These are phyloP conservation scores for Pistacia vera DNA, from an alignment of 345 rosid genomes.

Conservation along the genomic window DNA sequence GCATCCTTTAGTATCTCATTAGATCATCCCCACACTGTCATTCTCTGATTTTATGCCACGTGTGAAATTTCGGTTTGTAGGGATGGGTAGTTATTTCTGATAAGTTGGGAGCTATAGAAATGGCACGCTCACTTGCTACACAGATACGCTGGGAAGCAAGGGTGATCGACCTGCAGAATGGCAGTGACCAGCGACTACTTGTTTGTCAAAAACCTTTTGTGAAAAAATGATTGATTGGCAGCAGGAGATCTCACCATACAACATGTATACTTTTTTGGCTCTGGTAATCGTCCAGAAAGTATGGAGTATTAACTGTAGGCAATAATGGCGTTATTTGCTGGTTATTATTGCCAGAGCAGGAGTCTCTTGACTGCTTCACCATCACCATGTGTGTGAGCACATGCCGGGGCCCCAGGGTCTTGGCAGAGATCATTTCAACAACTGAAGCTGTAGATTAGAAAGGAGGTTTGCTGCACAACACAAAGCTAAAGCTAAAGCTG, in stretches of 20 bases:
- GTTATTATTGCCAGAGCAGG: constrained; percentile 20
- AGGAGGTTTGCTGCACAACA: constrained; percentile 23
- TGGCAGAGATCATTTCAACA: constrained; percentile 3
- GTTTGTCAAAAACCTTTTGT: constrained; percentile 94
- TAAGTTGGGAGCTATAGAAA: constrained; percentile 74
- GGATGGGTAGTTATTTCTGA: constrained; percentile 93
- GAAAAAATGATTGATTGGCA: constrained; percentile 56
- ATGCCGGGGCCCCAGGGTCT: background rate
- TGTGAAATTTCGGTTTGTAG: constrained; percentile 37
- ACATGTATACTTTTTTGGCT: constrained; percentile 35
- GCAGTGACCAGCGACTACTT: constrained; percentile 91
- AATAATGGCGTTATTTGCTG: constrained; percentile 1
- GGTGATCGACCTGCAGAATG: constrained; percentile 91
- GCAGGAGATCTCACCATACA: constrained; percentile 17
- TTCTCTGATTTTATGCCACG: background rate
- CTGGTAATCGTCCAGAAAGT: constrained; percentile 36
- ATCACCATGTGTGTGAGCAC: background rate
- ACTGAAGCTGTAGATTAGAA: constrained; percentile 43
- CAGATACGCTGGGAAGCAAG: constrained; percentile 98
- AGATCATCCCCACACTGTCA: background rate
- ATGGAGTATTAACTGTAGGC: background rate
- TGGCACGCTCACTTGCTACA: constrained; percentile 73
- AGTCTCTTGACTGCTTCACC: constrained; percentile 19
- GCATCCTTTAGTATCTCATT: background rate
- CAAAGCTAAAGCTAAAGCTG: constrained; percentile 13